Conservation (phyloP, 176 grass and related monocot genomes). For the Phyllostachys edulis region DNA sequence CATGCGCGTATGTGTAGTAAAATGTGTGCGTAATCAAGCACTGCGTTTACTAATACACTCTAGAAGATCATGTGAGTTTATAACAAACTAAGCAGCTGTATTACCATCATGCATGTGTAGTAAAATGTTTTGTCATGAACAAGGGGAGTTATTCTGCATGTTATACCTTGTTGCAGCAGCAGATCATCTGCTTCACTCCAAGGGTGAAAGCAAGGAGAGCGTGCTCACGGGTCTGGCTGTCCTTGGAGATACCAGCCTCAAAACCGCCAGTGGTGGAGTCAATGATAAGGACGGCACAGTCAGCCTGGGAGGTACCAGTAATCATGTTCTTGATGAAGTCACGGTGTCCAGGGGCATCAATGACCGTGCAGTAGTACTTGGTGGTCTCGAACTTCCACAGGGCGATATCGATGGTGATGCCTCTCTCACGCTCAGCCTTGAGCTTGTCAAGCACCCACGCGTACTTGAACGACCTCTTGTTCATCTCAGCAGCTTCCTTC, state of each 20-base stretch:
- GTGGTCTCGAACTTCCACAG: conserved; percentile 87
- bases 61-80: no score
- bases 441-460: no score
- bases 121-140: no score
- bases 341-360: conserved; percentile 75
- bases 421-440: no score
- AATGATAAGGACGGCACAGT: conserved; percentile 78
- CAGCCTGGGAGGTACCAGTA: conserved; percentile 77
- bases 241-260: conserved; percentile 85
- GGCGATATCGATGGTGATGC: background rate
- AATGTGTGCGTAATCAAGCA: conserved; percentile 17
- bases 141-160: background rate
- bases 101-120: background rate
- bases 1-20: background rate
- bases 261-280: conserved; percentile 90
- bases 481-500: conserved; percentile 86
- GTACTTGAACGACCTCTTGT: conserved; percentile 31
- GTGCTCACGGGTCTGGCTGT: no score
- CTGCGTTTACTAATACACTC: no score
- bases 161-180: conserved; percentile 90
- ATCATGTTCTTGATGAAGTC: conserved; percentile 96
- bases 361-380: conserved; percentile 70
- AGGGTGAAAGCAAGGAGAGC: conserved; percentile 49
- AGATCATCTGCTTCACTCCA: conserved; percentile 88
- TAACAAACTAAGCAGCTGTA: no score